Evolutionary conservation across 768 basidiomycete species (phyloP), one percentile per base, ranked within the genome.

Genomic region (Lactifluus rugatus): DNA sequence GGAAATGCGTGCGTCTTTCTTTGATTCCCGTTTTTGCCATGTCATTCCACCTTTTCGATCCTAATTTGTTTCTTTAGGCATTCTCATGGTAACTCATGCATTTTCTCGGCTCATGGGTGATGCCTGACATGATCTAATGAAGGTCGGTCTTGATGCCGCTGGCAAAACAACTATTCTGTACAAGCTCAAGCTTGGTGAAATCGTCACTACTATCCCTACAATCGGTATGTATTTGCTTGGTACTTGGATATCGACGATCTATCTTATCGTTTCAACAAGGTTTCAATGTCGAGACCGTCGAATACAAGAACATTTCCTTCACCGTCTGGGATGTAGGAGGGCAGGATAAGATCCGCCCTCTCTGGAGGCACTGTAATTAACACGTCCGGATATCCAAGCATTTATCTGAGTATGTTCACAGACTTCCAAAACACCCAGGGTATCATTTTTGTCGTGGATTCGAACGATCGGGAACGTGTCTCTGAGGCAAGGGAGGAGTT

Each of bases 341-440:
- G 68, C 95, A 99, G 78, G 95, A 99, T 78, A 99, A 98, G 86
- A 98, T 98, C 74, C 86, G 95, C 68, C 95, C 95, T 66, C 84
- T 98, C 67, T 99, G 96, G 96, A 92, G 95, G 84, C 96, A 99
- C 80, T 99, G 96, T 96, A 70, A 70, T 93, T 84, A 54, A 64
- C 23, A n/a, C 47, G 26, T 25, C 19, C 58, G 64, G 59, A 45
- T 54, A 52, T 63, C 60, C 64, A 57, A 51, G 62, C 34, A 51
- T 32, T 44, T 47, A 57, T 57, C 60, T 66, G 49, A 67, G 17
- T 34, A 13, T 34, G 39, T 8, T 58, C 50, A 19, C 69, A 99
- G 96, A 99, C 80, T 99, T 96, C 93, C 95, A 98, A 76, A 98
- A 98, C 80, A 99, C 96, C 28, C 95, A 99, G 77, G 96, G 95